Conservation (phyloP, 371 early-diverging fungal species). For the Cokeromyces recurvatus region DNA sequence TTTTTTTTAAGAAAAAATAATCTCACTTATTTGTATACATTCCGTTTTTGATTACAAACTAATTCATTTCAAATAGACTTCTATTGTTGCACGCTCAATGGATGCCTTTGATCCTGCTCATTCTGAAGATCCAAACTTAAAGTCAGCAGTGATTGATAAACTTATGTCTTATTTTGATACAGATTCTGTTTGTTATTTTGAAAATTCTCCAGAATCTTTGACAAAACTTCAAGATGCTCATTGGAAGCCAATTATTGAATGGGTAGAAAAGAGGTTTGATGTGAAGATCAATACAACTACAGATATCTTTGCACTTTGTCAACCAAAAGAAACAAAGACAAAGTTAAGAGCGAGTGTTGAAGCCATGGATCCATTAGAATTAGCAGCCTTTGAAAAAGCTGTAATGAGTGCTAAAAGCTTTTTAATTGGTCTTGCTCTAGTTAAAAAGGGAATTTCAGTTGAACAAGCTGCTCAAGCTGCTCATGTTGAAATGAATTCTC, state of each 20-base stretch:
- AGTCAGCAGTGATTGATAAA: slow-evolving; percentile 63
- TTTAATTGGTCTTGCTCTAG: slow-evolving; percentile 80
- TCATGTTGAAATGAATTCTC: slow-evolving; percentile 80
- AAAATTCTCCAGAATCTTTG: slow-evolving; percentile 71
- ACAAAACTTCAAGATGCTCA: slow-evolving; percentile 74
- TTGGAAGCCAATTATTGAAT: slow-evolving; percentile 82
- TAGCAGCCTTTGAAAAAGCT: slow-evolving; percentile 89
- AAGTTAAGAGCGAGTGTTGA: slow-evolving; percentile 53
- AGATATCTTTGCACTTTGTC: slow-evolving; percentile 66
- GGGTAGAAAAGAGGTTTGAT: slow-evolving; percentile 63
- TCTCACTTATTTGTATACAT: too few relatives aligned
- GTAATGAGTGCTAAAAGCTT: slow-evolving; percentile 87
- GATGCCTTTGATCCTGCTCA: slow-evolving; percentile 60
- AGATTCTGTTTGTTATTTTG: slow-evolving; percentile 86
- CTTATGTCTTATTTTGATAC: slow-evolving; percentile 81
- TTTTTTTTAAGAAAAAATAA: too few relatives aligned
- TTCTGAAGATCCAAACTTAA: slow-evolving; percentile 19
- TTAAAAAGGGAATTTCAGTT: slow-evolving; percentile 66
- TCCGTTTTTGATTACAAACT: too few relatives aligned
- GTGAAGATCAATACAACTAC: slow-evolving; percentile 72
- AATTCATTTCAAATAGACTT: slow-evolving; percentile 66
- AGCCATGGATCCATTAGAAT: slow-evolving; percentile 59
- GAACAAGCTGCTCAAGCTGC: slow-evolving; percentile 81
- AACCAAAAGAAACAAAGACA: slow-evolving; percentile 56
- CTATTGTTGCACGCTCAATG: slow-evolving; percentile 77